Evolutionary conservation across 2,329 filamentous ascomycete species (phyloP).

Genomic region (Pseudodiploospora longispora): DNA sequence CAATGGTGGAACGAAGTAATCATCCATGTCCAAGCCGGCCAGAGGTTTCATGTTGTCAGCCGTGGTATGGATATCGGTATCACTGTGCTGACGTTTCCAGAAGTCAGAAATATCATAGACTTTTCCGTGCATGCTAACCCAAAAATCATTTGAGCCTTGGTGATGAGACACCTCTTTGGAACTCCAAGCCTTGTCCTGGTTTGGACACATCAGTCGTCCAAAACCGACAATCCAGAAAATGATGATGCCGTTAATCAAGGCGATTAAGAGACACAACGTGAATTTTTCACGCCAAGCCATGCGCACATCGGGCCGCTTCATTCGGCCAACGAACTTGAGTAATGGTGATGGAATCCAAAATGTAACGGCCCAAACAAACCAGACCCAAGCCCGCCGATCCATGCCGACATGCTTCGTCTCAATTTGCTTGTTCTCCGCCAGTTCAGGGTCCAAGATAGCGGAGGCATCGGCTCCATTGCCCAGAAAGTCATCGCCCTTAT

Average conservation of each 20-base stretch:
- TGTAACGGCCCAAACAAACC: slow-evolving; percentile 74
- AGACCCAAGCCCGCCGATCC: slow-evolving; percentile 70
- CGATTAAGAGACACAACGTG: slow-evolving; percentile 71
- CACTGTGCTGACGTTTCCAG: slow-evolving; percentile 78
- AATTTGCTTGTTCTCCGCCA: slow-evolving; percentile 68
- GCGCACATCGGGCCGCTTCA: slow-evolving; percentile 94
- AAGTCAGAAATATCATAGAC: slow-evolving; percentile 93
- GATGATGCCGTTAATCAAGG: slow-evolving; percentile 70
- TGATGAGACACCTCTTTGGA: slow-evolving; percentile 61
- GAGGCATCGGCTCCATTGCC: slow-evolving; percentile 60
- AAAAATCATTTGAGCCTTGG: slow-evolving; percentile 68
- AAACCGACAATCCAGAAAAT: slow-evolving; percentile 91
- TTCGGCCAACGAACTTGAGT: slow-evolving; percentile 75
- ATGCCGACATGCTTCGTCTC: slow-evolving; percentile 58
- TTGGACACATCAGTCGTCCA: slow-evolving; percentile 78
- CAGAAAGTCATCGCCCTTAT: slow-evolving; percentile 67
- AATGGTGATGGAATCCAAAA: slow-evolving; percentile 90
- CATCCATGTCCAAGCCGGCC: slow-evolving; percentile 68
- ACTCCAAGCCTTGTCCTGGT: slow-evolving; percentile 85
- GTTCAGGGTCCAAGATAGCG: slow-evolving; percentile 65
- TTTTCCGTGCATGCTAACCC: slow-evolving; percentile 75
- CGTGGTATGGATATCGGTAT: slow-evolving; percentile 53
- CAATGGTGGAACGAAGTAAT: slow-evolving; percentile 79
- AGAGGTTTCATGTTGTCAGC: slow-evolving; percentile 65
- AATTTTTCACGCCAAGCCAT: slow-evolving; percentile 97